Base-by-base conservation (phyloP, 2,329 filamentous ascomycete species). In the Cytospora piceae region DNA sequence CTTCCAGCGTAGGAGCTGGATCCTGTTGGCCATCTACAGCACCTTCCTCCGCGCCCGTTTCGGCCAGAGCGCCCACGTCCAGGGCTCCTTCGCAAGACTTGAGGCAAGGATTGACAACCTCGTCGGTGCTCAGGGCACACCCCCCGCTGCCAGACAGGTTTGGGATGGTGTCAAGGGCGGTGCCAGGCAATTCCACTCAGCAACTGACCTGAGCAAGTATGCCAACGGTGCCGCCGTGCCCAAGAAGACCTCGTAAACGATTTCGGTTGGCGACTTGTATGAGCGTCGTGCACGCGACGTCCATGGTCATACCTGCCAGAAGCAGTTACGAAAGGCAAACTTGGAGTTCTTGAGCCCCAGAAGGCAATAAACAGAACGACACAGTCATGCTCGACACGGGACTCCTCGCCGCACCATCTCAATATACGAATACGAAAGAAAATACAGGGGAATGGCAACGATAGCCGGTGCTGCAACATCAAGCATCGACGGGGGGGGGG, bases 1-100 rank as follows among this genome's bases (percentile, higher is more conserved):
- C 72, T 98, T 98, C 87, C 88, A 90, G 81, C 92, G 90, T 77
- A 90, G 93, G 71, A 95, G 92, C 69, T 97, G 94, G 93, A 88
- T 97, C 74, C 84, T 98, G 61, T 81, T 99, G 68, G 81, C 81
- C 68, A 78, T 96, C 77, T 99, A 98, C 86, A 93, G 93, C 70
- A 85, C 88, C 72, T 99, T 99, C 85, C 87, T 98, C 77, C 92
- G 95, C 72, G 91, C 94, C 52, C 90, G 95, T 74, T 94, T 90
- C 81, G 84, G 89, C 65, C 94, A 98, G 85, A 97, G 93, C 85
- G 87, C 82, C 70, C 97, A 98, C 75, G 92, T 98, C n/a, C 92
- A 97, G 82, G 87, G 85, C 73, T 89, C 92, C 57, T 90, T 97
- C 74, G 81, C 84, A 69, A 85, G 90, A 72, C 79, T 94, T 64